Percentiles rank a stretch among this genome's conserved stretches.
Conservation (phyloP, 2,329 filamentous ascomycete genomes). For the Penicillium decumbens region DNA sequence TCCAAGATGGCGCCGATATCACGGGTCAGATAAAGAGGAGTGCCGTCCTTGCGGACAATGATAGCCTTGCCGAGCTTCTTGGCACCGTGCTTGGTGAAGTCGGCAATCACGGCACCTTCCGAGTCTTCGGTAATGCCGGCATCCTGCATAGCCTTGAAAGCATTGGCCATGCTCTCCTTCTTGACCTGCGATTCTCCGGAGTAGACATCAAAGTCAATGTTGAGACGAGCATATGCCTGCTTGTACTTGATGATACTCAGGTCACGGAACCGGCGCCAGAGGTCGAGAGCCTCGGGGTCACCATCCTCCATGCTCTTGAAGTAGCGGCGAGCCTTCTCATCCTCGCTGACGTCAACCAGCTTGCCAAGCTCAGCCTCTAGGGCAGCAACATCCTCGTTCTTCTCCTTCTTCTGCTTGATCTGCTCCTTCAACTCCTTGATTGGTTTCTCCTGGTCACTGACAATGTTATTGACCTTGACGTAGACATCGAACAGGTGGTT, state of each 20-base stretch:
- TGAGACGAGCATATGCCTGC: constrained; percentile 59
- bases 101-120: constrained; percentile 63
- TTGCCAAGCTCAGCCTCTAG: constrained; percentile 49
- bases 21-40: constrained; percentile 63
- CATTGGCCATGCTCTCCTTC: constrained; percentile 57
- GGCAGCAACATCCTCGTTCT: constrained; percentile 46
- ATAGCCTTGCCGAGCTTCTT: constrained; percentile 66
- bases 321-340: constrained; percentile 59
- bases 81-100: constrained; percentile 63
- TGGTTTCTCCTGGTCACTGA: constrained; percentile 53
- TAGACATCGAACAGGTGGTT: constrained; percentile 64
- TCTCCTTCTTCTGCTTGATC: constrained; percentile 46
- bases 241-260: constrained; percentile 62
- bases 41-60: constrained; percentile 63
- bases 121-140: constrained; percentile 59
- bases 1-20: constrained; percentile 64
- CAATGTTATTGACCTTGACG: constrained; percentile 58
- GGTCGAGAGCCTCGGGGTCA: constrained; percentile 53
- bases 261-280: constrained; percentile 62
- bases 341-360: constrained; percentile 51
- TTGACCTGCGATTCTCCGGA: constrained; percentile 66
- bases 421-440: constrained; percentile 53
- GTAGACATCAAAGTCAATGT: constrained; percentile 63
- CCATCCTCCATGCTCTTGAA: constrained; percentile 66
- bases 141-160: constrained; percentile 56